Evolutionary conservation across 2,329 filamentous ascomycete species (phyloP).

Genomic region (Aspergillus sergii): DNA sequence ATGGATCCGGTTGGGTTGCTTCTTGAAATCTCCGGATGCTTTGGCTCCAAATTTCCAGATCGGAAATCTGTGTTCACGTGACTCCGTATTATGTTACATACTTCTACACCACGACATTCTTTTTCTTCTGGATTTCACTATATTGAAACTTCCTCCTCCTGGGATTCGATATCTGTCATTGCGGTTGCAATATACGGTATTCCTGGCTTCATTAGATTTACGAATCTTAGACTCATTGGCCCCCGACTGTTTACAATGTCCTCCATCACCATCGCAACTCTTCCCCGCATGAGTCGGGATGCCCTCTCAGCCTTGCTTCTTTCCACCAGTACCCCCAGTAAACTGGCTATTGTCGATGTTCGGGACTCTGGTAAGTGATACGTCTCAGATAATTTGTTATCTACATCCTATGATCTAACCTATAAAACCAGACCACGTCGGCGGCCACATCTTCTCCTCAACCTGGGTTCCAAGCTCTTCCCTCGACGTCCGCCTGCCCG

Average conservation of each 20-base stretch:
- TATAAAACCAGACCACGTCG: conserved; percentile 71
- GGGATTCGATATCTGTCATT: background rate
- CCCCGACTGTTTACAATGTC: conserved; percentile 37
- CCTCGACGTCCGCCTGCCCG: conserved; percentile 76
- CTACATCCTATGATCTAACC: background rate
- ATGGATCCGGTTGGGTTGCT: background rate
- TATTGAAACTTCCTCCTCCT: background rate
- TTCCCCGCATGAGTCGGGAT: conserved; percentile 69
- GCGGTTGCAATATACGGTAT: background rate
- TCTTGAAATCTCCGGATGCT: conserved; percentile 7
- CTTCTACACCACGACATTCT: background rate
- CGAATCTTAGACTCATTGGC: no score
- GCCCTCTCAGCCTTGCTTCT: conserved; percentile 69
- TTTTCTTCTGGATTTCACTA: background rate
- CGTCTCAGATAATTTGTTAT: background rate
- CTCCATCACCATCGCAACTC: conserved; percentile 62
- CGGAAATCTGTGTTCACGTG: conserved; percentile 20
- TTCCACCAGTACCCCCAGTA: conserved; percentile 47
- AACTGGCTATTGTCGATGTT: conserved; percentile 80
- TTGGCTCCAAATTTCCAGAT: conserved; percentile 13
- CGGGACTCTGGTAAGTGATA: conserved; percentile 70
- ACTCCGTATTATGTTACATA: background rate
- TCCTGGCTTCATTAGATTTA: background rate
- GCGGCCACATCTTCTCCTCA: conserved; percentile 81
- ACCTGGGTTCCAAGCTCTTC: conserved; percentile 73